A percentile compares a stretch with the other conserved stretches of the same genome.
These are phyloP conservation scores for Plantago coronopus DNA, from an alignment of 305 asterid species.

Conservation along the genomic window DNA sequence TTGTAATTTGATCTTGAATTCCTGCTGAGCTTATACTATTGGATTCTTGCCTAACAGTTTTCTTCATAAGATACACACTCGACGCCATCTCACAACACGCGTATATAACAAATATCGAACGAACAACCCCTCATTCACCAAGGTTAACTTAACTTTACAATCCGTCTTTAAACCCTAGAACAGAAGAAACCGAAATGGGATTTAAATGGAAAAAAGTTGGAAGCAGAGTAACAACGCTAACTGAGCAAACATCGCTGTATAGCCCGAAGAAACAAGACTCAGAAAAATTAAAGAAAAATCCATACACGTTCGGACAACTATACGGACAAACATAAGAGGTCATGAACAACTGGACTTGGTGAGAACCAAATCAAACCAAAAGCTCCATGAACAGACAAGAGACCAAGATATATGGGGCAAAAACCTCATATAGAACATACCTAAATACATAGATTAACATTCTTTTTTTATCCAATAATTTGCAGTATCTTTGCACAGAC, in stretches of 20 bases:
- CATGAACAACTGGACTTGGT: not conserved
- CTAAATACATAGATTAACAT: slow-evolving; percentile 23
- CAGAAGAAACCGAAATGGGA: no score
- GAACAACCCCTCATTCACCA: no score
- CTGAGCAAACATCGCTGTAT: not conserved
- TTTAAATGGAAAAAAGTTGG: not conserved
- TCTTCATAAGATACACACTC: no score
- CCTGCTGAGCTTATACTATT: no score
- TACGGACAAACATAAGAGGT: slow-evolving; percentile 6
- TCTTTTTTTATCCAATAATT: slow-evolving; percentile 5
- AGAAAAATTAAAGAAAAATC: not conserved
- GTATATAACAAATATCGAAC: no score
- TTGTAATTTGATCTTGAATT: no score
- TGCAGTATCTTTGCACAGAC: slow-evolving; percentile 18
- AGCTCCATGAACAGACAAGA: not conserved
- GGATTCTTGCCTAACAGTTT: no score
- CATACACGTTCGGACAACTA: slow-evolving; percentile 4
- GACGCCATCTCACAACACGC: no score
- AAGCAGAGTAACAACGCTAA: not conserved
- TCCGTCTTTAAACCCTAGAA: no score
- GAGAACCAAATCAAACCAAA: not conserved
- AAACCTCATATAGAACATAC: slow-evolving; percentile 19
- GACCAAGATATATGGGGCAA: slow-evolving; percentile 12
- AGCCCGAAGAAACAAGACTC: slow-evolving; percentile 4
- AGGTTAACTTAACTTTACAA: no score